Percentiles rank a stretch among this genome's conserved stretches.
These are phyloP conservation scores for Agrocybe pediades DNA, from an alignment of 768 basidiomycete species.

Conservation along the genomic window DNA sequence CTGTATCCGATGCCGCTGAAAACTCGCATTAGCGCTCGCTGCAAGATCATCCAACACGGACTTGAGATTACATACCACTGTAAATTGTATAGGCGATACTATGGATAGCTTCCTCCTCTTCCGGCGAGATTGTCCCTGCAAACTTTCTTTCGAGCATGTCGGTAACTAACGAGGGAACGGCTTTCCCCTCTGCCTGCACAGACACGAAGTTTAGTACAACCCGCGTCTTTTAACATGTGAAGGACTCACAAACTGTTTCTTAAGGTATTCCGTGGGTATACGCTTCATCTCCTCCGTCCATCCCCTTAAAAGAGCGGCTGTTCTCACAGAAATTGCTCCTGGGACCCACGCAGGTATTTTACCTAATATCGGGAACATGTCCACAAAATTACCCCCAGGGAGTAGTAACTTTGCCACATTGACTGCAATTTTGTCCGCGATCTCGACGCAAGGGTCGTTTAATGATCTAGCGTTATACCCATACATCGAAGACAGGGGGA, in stretches of 20 bases:
- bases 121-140: neutral
- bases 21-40: neutral
- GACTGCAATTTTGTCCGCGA: conserved; percentile 5
- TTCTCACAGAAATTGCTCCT: conserved; percentile 6
- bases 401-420: neutral
- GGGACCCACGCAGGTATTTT: conserved; percentile 18
- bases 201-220: neutral
- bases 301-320: conserved; percentile 1
- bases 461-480: conserved; percentile 16
- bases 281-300: conserved; percentile 10
- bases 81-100: conserved; percentile 14
- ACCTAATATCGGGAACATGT: conserved; percentile 12
- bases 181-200: conserved; percentile 2
- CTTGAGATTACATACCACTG: conserved; percentile 6
- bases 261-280: conserved; percentile 13
- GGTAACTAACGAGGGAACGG: conserved; percentile 12
- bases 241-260: conserved; percentile 4
- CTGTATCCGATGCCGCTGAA: conserved; percentile 15
- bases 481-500: conserved; percentile 16
- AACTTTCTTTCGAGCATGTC: conserved; percentile 11
- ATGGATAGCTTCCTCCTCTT: conserved; percentile 9
- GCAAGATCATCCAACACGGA: neutral
- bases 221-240: neutral
- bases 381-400: conserved; percentile 10
- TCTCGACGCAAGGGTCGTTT: conserved; percentile 16